Evolutionary conservation across 2,329 filamentous ascomycete genomes (phyloP).

Genomic region (Hansfordia pulvinata): DNA sequence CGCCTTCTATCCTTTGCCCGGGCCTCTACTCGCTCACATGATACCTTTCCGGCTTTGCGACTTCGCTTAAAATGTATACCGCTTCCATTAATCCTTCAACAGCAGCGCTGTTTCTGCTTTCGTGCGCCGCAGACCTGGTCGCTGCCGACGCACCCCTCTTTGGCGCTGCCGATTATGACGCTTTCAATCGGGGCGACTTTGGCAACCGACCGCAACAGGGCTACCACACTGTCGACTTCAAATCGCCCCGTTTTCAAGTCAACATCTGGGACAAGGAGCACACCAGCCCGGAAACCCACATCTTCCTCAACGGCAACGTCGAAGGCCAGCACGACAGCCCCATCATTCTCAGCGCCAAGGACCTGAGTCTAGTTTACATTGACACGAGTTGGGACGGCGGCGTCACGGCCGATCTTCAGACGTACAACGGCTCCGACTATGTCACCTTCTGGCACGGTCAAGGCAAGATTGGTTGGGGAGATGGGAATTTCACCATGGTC

Average conservation of each 20-base stretch:
- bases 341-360: constrained; percentile 11
- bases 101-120: no score
- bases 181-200: constrained; percentile 1
- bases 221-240: constrained; percentile 3
- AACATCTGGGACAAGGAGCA: constrained; percentile 9
- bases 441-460: constrained; percentile 23
- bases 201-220: background rate
- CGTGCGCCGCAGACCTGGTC: no score
- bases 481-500: constrained; percentile 14
- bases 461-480: constrained; percentile 11
- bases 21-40: no score
- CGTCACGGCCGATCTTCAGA: constrained; percentile 12
- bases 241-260: constrained; percentile 8
- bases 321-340: constrained; percentile 5
- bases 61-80: no score
- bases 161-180: background rate
- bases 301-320: constrained; percentile 7
- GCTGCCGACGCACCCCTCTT: no score
- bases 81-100: no score
- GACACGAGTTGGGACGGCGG: constrained; percentile 8
- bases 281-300: constrained; percentile 6
- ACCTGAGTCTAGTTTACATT: constrained; percentile 13
- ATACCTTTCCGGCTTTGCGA: no score
- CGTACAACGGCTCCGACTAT: constrained; percentile 16
- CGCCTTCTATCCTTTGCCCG: no score